A percentile compares a stretch with the other conserved stretches of the same genome.
Evolutionary conservation across 805 yeast genomes (phyloP).

Genomic region (Deakozyma indianensis): DNA sequence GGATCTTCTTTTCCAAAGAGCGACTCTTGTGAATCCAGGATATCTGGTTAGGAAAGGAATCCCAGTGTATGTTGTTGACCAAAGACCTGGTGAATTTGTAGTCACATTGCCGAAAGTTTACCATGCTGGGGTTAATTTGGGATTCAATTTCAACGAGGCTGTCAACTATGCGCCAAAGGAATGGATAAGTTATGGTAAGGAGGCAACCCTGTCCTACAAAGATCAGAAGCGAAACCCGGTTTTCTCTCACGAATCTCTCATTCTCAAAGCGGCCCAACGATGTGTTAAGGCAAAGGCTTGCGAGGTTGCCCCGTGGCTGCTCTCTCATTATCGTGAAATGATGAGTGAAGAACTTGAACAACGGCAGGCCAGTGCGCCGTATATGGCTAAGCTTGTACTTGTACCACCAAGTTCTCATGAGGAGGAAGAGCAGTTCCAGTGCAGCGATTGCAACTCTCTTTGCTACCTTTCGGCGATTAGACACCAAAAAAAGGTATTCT

Average conservation of each 20-base stretch:
- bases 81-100: constrained; percentile 66
- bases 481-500: background rate
- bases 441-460: background rate
- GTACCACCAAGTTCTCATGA: background rate
- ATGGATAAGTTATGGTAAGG: constrained; percentile 22
- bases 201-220: constrained; percentile 17
- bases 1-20: constrained; percentile 74
- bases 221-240: constrained; percentile 18
- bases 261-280: constrained; percentile 11
- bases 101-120: constrained; percentile 81
- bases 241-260: constrained; percentile 22
- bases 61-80: constrained; percentile 44
- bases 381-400: background rate
- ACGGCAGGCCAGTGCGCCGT: background rate
- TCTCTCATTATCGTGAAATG: constrained; percentile 7
- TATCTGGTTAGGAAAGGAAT: constrained; percentile 32
- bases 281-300: constrained; percentile 5
- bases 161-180: constrained; percentile 28
- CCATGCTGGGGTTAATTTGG: constrained; percentile 82
- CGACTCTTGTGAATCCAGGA: constrained; percentile 65
- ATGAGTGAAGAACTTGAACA: constrained; percentile 4
- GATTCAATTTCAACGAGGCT: constrained; percentile 42
- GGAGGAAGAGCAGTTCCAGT: background rate
- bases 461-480: background rate
- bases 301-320: constrained; percentile 12